phyloP scores from a whole-genome alignment of 306 rosid genomes.

The Dryas octopetala region DNA sequence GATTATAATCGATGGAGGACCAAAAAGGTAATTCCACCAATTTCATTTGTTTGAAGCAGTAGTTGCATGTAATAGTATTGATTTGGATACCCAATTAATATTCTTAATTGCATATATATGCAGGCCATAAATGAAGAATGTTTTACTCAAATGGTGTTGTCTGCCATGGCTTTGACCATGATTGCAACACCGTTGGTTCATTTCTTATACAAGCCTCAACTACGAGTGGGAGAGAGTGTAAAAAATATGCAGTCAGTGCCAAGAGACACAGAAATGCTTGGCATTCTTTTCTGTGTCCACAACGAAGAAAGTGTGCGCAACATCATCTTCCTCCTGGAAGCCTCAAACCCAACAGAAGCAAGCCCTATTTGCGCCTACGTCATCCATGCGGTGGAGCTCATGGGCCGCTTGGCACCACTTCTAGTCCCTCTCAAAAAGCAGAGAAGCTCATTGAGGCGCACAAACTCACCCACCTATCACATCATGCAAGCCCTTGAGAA shows the following conservation, averaged over 20 bases:
- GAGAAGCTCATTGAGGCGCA: neutral
- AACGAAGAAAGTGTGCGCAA: conserved; percentile 45
- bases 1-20: conserved; percentile 33
- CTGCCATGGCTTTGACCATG: conserved; percentile 46
- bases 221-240: conserved; percentile 19
- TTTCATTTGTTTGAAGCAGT: too few species aligned
- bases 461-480: conserved; percentile 30
- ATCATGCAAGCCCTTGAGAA: conserved; percentile 44
- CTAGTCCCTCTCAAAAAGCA: conserved; percentile 42
- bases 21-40: conserved; percentile 31
- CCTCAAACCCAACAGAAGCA: conserved; percentile 50
- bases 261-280: neutral
- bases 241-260: neutral
- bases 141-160: conserved; percentile 48
- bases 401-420: conserved; percentile 49
- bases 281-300: conserved; percentile 60
- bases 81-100: too few species aligned
- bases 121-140: conserved; percentile 55
- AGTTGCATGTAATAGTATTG: too few species aligned
- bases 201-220: conserved; percentile 46
- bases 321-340: conserved; percentile 52
- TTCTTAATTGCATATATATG: neutral
- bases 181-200: conserved; percentile 49
- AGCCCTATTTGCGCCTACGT: conserved; percentile 41
- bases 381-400: conserved; percentile 58